A percentile compares a stretch with the other conserved stretches of the same genome.
Conservation (phyloP, 352 stramenopile genomes). For the Pythium myriotylum region DNA sequence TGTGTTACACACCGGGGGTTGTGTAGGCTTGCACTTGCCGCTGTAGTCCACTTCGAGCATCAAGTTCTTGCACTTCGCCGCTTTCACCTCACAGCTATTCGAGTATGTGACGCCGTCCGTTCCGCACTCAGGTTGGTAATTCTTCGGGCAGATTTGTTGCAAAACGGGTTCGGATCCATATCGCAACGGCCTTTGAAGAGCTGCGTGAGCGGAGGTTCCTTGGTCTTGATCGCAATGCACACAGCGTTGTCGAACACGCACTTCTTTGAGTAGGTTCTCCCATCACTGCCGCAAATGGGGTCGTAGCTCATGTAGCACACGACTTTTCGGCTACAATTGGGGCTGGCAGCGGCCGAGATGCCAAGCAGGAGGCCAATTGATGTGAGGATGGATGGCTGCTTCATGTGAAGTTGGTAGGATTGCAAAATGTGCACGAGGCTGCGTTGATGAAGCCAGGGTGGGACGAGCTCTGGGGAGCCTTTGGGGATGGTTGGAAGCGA, state of each 20-base stretch:
- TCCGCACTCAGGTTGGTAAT: slow-evolving; percentile 6
- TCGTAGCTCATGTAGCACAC: no score
- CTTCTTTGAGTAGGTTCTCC: not conserved
- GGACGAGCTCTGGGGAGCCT: no score
- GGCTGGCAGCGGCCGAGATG: no score
- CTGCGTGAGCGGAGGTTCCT: not conserved
- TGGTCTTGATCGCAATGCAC: not conserved
- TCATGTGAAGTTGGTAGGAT: no score
- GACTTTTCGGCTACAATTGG: no score
- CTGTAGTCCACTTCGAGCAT: not conserved
- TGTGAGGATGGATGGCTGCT: no score
- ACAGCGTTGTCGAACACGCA: not conserved
- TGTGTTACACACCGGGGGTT: not conserved
- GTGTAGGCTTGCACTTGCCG: not conserved
- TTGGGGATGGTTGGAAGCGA: no score
- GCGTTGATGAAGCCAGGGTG: no score
- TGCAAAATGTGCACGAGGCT: no score
- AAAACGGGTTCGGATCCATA: not conserved
- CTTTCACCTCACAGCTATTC: not conserved
- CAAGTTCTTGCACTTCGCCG: not conserved
- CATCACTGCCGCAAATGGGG: not conserved
- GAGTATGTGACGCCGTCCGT: not conserved
- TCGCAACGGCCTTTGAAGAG: not conserved
- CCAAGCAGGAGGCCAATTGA: no score
- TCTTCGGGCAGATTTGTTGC: not conserved